phyloP scores from a whole-genome alignment of 2,329 filamentous ascomycete species.

The Paecilomyces niveus region DNA sequence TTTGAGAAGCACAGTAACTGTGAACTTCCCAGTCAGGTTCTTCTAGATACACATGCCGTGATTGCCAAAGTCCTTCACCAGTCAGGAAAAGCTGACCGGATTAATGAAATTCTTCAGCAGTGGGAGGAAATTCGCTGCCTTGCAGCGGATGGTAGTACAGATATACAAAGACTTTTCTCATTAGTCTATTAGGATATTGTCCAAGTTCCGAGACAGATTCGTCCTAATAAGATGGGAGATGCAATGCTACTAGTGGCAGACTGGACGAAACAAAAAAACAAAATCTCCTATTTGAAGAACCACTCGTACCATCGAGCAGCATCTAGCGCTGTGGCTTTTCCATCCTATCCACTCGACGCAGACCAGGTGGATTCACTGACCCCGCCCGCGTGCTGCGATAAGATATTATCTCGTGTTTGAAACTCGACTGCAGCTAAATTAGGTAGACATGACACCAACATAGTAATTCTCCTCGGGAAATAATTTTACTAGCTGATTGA shows the following conservation, averaged over 20 bases:
- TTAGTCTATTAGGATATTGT: too few relatives aligned
- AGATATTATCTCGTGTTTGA: background rate
- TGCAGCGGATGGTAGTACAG: too few relatives aligned
- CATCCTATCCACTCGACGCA: background rate
- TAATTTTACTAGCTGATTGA: background rate
- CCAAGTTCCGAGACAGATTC: background rate
- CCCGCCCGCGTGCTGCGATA: background rate
- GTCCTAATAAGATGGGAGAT: background rate
- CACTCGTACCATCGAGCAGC: background rate
- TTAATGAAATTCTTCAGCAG: too few relatives aligned
- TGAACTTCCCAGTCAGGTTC: too few relatives aligned
- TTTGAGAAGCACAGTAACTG: too few relatives aligned
- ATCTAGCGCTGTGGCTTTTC: background rate
- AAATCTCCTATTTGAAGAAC: background rate
- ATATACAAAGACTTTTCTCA: too few relatives aligned
- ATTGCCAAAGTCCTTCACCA: too few relatives aligned
- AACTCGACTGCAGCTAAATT: background rate
- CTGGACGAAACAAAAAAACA: background rate
- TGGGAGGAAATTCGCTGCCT: too few relatives aligned
- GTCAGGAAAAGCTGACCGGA: too few relatives aligned
- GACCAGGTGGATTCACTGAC: background rate
- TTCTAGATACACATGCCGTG: too few relatives aligned
- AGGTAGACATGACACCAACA: background rate
- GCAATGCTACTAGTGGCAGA: background rate
- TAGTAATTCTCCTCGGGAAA: background rate